phyloP scores from a whole-genome alignment of 768 basidiomycete species.

The Chalciporus piperatus region DNA sequence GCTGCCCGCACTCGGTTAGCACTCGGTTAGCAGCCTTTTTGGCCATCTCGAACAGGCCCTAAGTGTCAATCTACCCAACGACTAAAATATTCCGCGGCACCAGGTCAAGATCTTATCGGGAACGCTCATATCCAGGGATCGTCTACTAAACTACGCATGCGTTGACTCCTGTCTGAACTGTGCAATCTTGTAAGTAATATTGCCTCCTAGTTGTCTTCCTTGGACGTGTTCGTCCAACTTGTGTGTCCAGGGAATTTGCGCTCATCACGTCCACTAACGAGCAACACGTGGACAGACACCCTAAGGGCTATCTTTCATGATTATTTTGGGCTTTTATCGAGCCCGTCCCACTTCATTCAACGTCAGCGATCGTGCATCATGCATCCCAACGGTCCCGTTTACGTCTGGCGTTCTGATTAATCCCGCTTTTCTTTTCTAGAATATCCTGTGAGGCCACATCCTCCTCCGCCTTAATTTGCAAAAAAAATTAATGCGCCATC shows the following conservation, averaged over 20 bases:
- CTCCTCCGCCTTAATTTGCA: conserved; percentile 13
- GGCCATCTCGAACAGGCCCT: no score
- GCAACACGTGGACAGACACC: background rate
- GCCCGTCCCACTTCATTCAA: background rate
- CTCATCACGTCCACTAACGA: background rate
- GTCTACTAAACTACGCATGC: no score
- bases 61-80: no score
- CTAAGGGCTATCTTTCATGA: background rate
- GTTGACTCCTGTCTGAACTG: no score
- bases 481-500: conserved; percentile 1
- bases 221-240: background rate
- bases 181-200: background rate
- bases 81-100: no score
- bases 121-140: no score
- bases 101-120: no score
- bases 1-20: no score
- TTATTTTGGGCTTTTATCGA: background rate
- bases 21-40: no score
- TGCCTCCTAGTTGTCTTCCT: background rate
- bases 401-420: conserved; percentile 22
- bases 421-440: conserved; percentile 5
- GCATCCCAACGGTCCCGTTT: conserved; percentile 22
- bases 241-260: background rate
- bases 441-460: conserved; percentile 5
- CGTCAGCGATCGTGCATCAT: conserved; percentile 9